Percentiles rank a stretch among this genome's conserved stretches.
Evolutionary conservation across 2,329 filamentous ascomycete species (phyloP).

Genomic region (Hirsutella rhossiliensis): DNA sequence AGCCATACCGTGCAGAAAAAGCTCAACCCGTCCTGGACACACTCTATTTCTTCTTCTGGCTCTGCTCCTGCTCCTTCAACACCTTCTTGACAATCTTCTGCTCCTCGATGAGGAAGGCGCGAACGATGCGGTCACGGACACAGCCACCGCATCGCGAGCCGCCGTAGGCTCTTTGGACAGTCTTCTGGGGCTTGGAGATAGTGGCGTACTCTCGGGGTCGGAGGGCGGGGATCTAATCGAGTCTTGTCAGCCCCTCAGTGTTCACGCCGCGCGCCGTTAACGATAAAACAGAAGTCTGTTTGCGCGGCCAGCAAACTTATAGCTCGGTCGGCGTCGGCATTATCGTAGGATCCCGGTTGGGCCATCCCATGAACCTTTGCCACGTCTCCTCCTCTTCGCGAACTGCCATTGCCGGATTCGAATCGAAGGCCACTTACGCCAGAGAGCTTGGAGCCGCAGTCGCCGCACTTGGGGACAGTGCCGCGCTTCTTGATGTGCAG

Average conservation of each 20-base stretch:
- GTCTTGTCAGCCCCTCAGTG: constrained; percentile 6
- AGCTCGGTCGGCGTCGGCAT: background rate
- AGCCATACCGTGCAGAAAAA: constrained; percentile 21
- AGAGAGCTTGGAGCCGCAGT: constrained; percentile 94
- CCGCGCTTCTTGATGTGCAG: constrained; percentile 99
- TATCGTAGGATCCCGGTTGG: background rate
- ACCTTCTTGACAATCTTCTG: constrained; percentile 99
- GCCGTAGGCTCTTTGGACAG: constrained; percentile 95
- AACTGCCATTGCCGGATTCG: constrained; percentile 4
- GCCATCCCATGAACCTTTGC: background rate
- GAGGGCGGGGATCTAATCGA: constrained; percentile 72
- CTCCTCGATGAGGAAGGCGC: constrained; percentile 99
- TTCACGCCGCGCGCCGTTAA: background rate
- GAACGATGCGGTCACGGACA: constrained; percentile 94
- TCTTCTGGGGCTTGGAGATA: constrained; percentile 99
- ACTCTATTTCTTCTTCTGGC: constrained; percentile 59
- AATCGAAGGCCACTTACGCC: constrained; percentile 61
- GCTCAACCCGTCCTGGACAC: constrained; percentile 14
- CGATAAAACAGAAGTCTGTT: background rate
- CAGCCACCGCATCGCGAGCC: constrained; percentile 98
- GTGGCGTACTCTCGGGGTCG: constrained; percentile 95
- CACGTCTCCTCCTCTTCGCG: background rate
- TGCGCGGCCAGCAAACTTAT: background rate
- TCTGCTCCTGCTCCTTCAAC: constrained; percentile 89
- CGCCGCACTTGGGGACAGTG: constrained; percentile 96